phyloP scores from a whole-genome alignment of 176 grass and related monocot species.

The Carex scoparia region DNA sequence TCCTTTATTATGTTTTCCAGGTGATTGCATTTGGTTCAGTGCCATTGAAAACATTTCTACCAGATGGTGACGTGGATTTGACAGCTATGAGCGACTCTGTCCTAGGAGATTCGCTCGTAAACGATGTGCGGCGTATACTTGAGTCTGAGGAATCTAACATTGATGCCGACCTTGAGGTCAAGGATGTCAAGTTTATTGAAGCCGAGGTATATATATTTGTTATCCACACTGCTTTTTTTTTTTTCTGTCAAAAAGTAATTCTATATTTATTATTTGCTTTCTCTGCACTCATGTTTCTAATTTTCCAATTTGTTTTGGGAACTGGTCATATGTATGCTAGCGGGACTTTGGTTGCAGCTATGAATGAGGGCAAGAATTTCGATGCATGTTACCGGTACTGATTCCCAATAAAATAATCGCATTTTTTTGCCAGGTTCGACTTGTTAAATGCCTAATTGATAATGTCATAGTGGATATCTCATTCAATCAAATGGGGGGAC shows the following conservation, averaged over 20 bases:
- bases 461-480: conserved; percentile 84
- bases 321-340: neutral
- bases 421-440: conserved; percentile 63
- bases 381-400: conserved; percentile 16
- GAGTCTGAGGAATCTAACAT: conserved; percentile 43
- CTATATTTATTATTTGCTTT: conserved; percentile 16
- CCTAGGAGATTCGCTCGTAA: conserved; percentile 37
- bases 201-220: conserved; percentile 54
- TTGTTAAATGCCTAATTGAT: conserved; percentile 85
- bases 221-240: conserved; percentile 4
- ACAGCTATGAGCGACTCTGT: conserved; percentile 52
- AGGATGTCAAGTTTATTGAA: conserved; percentile 55
- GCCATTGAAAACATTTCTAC: conserved; percentile 93
- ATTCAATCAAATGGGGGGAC: conserved; percentile 87
- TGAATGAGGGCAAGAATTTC: conserved; percentile 13
- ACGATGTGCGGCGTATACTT: conserved; percentile 51
- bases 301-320: conserved; percentile 10
- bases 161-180: conserved; percentile 63
- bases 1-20: conserved; percentile 30
- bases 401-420: neutral
- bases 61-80: conserved; percentile 92
- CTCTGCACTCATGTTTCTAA: neutral
- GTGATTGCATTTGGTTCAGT: conserved; percentile 83
- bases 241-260: too few species aligned
- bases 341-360: neutral